Conservation (phyloP, 1,139 yeast species). For the Oligophagozyma castellii region DNA sequence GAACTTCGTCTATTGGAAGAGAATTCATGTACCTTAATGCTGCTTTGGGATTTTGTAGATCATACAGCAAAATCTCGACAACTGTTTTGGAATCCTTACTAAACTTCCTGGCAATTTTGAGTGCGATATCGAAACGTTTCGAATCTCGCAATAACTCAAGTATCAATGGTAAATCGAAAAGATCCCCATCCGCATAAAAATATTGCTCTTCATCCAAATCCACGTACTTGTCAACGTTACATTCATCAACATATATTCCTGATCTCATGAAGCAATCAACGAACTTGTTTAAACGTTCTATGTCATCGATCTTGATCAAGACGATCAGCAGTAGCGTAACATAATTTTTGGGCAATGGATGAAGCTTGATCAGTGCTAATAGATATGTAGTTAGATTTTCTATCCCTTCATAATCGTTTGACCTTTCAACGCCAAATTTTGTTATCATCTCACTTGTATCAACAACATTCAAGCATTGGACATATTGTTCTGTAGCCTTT, state of each 20-base stretch:
- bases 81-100: conserved; percentile 64
- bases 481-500: conserved; percentile 59
- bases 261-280: conserved; percentile 33
- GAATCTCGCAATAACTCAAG: conserved; percentile 68
- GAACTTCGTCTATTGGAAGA: conserved; percentile 63
- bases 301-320: conserved; percentile 62
- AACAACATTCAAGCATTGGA: conserved; percentile 37
- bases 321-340: conserved; percentile 71
- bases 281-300: conserved; percentile 44
- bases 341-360: conserved; percentile 59
- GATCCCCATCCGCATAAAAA: conserved; percentile 18
- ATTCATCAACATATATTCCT: conserved; percentile 27
- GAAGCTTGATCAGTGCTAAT: conserved; percentile 40
- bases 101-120: conserved; percentile 47
- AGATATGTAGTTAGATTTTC: conserved; percentile 49
- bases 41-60: conserved; percentile 46
- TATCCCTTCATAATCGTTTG: conserved; percentile 25
- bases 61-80: conserved; percentile 63
- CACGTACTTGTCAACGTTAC: conserved; percentile 10
- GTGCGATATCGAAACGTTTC: conserved; percentile 56
- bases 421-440: conserved; percentile 71
- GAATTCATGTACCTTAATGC: conserved; percentile 59
- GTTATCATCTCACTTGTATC: conserved; percentile 70
- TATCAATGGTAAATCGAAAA: conserved; percentile 58
- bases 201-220: conserved; percentile 22